Evolutionary conservation across 1,284 basidiomycete genomes (phyloP).

Genomic region (Xerocomus alliaceus): DNA sequence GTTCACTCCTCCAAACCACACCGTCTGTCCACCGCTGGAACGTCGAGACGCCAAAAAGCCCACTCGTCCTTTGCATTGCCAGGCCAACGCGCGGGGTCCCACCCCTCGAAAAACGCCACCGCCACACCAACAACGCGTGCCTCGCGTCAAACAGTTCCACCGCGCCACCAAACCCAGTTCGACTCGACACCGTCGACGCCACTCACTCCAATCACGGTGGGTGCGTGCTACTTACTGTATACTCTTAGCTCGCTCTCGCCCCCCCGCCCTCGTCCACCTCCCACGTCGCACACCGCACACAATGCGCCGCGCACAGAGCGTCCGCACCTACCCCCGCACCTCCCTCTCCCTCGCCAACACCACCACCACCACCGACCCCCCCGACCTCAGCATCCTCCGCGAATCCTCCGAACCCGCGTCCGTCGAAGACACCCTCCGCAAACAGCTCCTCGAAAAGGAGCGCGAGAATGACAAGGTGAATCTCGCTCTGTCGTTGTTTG

Average conservation of each 20-base stretch:
- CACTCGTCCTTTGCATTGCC: background rate
- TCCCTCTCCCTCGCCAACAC: constrained; percentile 48
- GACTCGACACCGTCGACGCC: too few species aligned
- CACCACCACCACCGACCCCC: constrained; percentile 33
- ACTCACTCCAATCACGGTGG: too few species aligned
- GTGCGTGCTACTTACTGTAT: too few species aligned
- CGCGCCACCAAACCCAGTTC: too few species aligned
- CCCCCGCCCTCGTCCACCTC: background rate
- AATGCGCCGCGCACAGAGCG: constrained; percentile 64
- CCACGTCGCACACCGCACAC: background rate
- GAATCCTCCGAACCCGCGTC: constrained; percentile 61
- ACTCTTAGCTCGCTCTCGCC: too few species aligned
- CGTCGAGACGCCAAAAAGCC: too few species aligned
- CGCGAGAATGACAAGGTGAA: constrained; percentile 72
- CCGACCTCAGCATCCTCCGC: constrained; percentile 66
- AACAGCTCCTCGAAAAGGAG: constrained; percentile 72
- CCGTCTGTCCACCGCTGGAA: too few species aligned
- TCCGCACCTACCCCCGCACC: constrained; percentile 57
- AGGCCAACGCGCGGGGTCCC: background rate
- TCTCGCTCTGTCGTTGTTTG: too few species aligned
- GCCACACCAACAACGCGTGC: too few species aligned
- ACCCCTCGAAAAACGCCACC: background rate
- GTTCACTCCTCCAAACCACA: too few species aligned
- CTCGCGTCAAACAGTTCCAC: too few species aligned
- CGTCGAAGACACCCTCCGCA: constrained; percentile 62